Percentiles rank a stretch among this genome's conserved stretches.
Evolutionary conservation across 371 early-diverging fungal species (phyloP).

Genomic region (Blakeslea trispora): DNA sequence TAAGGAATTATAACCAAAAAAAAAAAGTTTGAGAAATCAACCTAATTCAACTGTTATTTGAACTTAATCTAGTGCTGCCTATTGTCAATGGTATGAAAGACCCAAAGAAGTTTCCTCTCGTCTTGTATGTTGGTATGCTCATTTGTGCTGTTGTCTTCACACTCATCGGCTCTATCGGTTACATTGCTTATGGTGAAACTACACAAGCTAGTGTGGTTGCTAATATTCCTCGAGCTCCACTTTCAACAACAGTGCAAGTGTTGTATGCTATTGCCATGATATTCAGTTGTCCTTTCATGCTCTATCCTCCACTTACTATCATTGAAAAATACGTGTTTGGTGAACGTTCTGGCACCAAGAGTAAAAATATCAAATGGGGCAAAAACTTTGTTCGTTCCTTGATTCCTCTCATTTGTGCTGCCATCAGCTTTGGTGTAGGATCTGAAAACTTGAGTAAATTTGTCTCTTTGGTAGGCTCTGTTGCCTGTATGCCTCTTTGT

Average conservation of each 20-base stretch:
- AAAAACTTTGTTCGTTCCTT: constrained; percentile 66
- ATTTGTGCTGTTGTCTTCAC: constrained; percentile 63
- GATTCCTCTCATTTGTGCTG: constrained; percentile 57
- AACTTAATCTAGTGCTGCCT: constrained; percentile 37
- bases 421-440: constrained; percentile 66
- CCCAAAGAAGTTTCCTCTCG: constrained; percentile 62
- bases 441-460: constrained; percentile 67
- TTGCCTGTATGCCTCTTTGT: constrained; percentile 47
- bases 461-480: constrained; percentile 59
- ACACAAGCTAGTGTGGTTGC: constrained; percentile 71
- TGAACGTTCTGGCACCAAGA: constrained; percentile 32
- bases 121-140: constrained; percentile 60
- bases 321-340: constrained; percentile 59
- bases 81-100: constrained; percentile 63
- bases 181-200: constrained; percentile 69
- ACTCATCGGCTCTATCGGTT: constrained; percentile 72
- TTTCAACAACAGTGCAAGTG: constrained; percentile 64
- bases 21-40: neutral
- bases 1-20: constrained; percentile 8
- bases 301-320: constrained; percentile 77
- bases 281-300: constrained; percentile 73
- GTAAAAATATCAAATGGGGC: constrained; percentile 57
- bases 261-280: constrained; percentile 81
- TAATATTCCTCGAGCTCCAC: constrained; percentile 58
- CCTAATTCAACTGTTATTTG: neutral